A percentile compares a stretch with the other conserved stretches of the same genome.
phyloP scores from a whole-genome alignment of 2,329 filamentous ascomycete species.

The Calonectria crousiana region DNA sequence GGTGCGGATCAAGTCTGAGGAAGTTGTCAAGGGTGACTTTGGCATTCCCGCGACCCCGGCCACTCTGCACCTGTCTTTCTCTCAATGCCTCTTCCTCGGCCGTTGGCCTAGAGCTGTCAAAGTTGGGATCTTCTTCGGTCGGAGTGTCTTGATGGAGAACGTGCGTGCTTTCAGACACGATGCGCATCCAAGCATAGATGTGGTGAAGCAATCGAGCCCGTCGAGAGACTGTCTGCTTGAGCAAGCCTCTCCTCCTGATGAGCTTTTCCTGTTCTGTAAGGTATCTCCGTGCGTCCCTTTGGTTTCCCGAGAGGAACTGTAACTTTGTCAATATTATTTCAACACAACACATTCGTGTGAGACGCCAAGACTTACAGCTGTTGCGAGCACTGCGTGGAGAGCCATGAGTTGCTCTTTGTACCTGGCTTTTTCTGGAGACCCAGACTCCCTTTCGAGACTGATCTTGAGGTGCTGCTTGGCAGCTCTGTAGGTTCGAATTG shows the following conservation, averaged over 20 bases:
- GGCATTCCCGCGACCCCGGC: constrained; percentile 16
- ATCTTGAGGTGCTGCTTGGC: constrained; percentile 38
- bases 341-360: rapidly evolving
- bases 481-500: constrained; percentile 32
- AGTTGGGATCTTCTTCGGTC: neutral
- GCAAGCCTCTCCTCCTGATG: constrained; percentile 35
- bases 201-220: constrained; percentile 36
- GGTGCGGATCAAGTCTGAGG: constrained; percentile 34
- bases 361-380: constrained; percentile 23
- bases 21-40: constrained; percentile 38
- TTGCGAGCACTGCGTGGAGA: constrained; percentile 34
- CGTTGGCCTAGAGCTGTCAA: neutral
- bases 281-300: constrained; percentile 33
- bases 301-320: constrained; percentile 33
- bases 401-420: constrained; percentile 40
- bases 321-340: rapidly evolving
- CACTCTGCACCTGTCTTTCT: neutral
- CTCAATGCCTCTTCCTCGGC: neutral
- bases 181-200: constrained; percentile 42
- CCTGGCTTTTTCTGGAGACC: constrained; percentile 33
- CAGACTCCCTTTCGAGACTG: constrained; percentile 36
- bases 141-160: constrained; percentile 29
- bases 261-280: constrained; percentile 39
- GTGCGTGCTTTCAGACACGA: constrained; percentile 37
- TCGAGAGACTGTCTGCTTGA: constrained; percentile 35